These are phyloP conservation scores for Fagus sylvatica DNA, from an alignment of 306 rosid species.

Conservation along the genomic window DNA sequence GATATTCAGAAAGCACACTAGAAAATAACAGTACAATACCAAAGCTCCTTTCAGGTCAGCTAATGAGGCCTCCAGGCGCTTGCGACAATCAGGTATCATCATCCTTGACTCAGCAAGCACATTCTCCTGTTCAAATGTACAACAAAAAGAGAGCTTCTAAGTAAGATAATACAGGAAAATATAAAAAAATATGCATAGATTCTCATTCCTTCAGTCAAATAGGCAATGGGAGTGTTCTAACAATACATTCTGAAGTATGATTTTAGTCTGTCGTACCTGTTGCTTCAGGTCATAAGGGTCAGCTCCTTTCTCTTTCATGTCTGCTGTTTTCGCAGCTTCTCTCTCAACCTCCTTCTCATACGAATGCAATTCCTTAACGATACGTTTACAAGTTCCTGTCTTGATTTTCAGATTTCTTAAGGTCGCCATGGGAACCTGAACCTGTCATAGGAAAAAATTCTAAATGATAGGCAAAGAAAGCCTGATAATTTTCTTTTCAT, in stretches of 20 bases:
- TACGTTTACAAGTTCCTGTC: constrained; percentile 77
- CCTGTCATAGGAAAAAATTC: background rate
- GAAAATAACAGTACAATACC: constrained; percentile 41
- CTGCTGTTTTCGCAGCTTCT: constrained; percentile 79
- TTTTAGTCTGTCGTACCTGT: constrained; percentile 46
- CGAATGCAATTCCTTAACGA: constrained; percentile 75
- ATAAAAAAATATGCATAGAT: background rate
- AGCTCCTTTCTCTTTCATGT: constrained; percentile 83
- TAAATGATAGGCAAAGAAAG: no score
- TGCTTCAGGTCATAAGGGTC: constrained; percentile 87
- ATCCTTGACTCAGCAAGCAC: constrained; percentile 93
- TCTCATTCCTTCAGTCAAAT: background rate
- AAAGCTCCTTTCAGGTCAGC: constrained; percentile 65
- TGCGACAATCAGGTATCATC: constrained; percentile 91
- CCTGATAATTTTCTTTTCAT: no score
- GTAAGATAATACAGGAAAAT: constrained; percentile 9
- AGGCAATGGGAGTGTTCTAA: background rate
- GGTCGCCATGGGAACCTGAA: constrained; percentile 47
- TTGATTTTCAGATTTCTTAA: constrained; percentile 71
- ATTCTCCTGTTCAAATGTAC: constrained; percentile 67
- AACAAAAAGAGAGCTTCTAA: constrained; percentile 8
- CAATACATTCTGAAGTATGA: background rate
- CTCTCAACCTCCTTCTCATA: constrained; percentile 87
- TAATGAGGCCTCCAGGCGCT: constrained; percentile 78
- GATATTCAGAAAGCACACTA: background rate